Conservation (phyloP, 2,329 filamentous ascomycete genomes). For the Zasmidium cellare region DNA sequence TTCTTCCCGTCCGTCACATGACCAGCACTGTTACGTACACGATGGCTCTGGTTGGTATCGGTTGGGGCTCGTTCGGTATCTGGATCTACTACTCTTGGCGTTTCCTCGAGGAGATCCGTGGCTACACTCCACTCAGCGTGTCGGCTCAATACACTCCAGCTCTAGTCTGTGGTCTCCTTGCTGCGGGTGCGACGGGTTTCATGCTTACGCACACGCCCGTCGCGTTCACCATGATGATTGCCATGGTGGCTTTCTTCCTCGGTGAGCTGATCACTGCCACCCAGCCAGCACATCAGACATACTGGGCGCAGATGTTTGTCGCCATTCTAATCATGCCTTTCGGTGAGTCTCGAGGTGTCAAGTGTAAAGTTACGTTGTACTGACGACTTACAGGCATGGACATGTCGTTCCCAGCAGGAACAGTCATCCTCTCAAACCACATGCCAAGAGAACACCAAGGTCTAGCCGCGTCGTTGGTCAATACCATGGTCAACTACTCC, state of each 20-base stretch:
- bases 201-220: constrained; percentile 40
- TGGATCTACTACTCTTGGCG: constrained; percentile 37
- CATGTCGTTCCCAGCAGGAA: constrained; percentile 64
- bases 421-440: constrained; percentile 58
- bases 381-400: constrained; percentile 54
- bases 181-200: constrained; percentile 38
- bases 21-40: constrained; percentile 27
- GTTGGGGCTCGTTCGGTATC: constrained; percentile 36
- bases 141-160: constrained; percentile 37
- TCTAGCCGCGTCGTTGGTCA: constrained; percentile 57
- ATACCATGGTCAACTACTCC: constrained; percentile 66
- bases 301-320: constrained; percentile 41
- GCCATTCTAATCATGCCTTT: constrained; percentile 29
- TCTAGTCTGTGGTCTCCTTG: constrained; percentile 37
- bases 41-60: constrained; percentile 31
- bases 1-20: constrained; percentile 30
- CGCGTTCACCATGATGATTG: constrained; percentile 39
- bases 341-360: constrained; percentile 6
- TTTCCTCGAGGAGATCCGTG: constrained; percentile 36
- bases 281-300: constrained; percentile 35
- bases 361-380: background rate
- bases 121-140: constrained; percentile 33
- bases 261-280: constrained; percentile 34
- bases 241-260: constrained; percentile 37
- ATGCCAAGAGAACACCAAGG: constrained; percentile 50